Conservation (phyloP, 306 rosid genomes). For the Quercus agrifolia region DNA sequence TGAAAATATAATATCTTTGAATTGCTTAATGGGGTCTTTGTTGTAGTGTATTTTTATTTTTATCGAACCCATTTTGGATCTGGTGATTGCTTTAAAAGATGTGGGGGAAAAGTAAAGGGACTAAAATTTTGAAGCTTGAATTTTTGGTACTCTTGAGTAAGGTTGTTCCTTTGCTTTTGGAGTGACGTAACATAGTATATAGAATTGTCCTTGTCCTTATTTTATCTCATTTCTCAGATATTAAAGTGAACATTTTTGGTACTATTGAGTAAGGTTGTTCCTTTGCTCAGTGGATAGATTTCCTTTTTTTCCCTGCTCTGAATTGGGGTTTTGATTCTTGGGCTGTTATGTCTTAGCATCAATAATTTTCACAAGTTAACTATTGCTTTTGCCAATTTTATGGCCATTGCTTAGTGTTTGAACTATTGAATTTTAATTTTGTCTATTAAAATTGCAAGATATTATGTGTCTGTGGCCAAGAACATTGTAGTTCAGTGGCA, state of each 20-base stretch:
- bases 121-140: not conserved
- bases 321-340: not conserved
- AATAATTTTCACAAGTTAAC: not conserved
- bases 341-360: not conserved
- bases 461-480: not conserved
- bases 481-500: no score
- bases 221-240: not conserved
- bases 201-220: not conserved
- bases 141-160: not conserved
- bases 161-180: not conserved
- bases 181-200: not conserved
- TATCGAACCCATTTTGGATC: not conserved
- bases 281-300: not conserved
- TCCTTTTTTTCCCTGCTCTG: not conserved
- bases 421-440: not conserved
- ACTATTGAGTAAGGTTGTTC: no score
- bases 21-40: not conserved
- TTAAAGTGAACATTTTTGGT: no score
- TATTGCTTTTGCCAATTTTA: not conserved
- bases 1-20: not conserved
- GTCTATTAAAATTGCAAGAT: not conserved
- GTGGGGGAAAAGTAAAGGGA: not conserved
- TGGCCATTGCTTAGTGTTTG: not conserved
- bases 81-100: not conserved
- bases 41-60: not conserved